Evolutionary conservation across 2,329 filamentous ascomycete genomes (phyloP).

Genomic region (Clarireedia monteithiana): DNA sequence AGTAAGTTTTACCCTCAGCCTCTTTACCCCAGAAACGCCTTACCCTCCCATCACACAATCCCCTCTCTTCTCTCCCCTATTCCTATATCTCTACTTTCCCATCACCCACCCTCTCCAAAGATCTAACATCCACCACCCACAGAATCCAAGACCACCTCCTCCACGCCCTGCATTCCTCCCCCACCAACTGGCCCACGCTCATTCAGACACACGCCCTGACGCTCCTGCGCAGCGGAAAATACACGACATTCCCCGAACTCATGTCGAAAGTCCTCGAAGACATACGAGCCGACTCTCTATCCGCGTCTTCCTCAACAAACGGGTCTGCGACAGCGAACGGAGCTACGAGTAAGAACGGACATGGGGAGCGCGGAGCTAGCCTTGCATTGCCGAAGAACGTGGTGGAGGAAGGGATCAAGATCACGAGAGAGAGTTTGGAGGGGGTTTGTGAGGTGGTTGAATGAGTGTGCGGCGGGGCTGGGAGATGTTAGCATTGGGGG

Average conservation of each 20-base stretch:
- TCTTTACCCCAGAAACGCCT: constrained; percentile 2
- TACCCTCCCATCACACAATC: background rate
- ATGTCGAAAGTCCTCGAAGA: constrained; percentile 54
- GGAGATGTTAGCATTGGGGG: background rate
- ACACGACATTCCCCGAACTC: constrained; percentile 52
- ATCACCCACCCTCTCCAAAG: constrained; percentile 4
- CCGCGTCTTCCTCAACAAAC: background rate
- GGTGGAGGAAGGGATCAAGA: constrained; percentile 54
- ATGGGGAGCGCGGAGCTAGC: constrained; percentile 24
- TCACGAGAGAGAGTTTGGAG: constrained; percentile 52
- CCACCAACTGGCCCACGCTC: constrained; percentile 53
- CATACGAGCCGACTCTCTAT: constrained; percentile 32
- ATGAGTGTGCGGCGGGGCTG: constrained; percentile 2
- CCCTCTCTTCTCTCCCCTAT: background rate
- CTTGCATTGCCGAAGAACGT: constrained; percentile 52
- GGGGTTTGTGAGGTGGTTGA: constrained; percentile 28
- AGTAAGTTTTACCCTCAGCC: constrained; percentile 34
- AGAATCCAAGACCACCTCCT: constrained; percentile 60
- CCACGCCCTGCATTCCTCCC: constrained; percentile 51
- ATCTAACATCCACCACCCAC: constrained; percentile 6
- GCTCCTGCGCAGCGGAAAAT: constrained; percentile 53
- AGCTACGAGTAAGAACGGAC: constrained; percentile 9
- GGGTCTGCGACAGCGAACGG: constrained; percentile 17
- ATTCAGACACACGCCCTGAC: constrained; percentile 52
- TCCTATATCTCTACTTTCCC: background rate